A percentile compares a stretch with the other conserved stretches of the same genome.
Evolutionary conservation across 2,329 filamentous ascomycete genomes (phyloP).

Genomic region (Penicillium concentricum): DNA sequence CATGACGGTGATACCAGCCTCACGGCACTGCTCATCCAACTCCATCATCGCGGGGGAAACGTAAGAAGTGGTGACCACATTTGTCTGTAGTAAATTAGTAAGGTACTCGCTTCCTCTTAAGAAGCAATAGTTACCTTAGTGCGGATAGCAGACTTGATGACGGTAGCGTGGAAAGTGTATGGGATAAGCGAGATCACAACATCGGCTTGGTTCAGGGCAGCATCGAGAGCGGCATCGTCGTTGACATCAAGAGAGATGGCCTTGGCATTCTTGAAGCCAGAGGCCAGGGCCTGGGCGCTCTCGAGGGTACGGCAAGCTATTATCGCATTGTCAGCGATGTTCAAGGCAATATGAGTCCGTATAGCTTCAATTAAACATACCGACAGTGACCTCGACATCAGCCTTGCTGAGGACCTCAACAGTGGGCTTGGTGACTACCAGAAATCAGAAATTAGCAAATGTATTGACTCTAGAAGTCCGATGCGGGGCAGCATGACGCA

Average conservation of each 20-base stretch:
- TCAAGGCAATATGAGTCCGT: neutral
- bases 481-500: conserved; percentile 21
- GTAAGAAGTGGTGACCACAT: conserved; percentile 94
- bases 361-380: conserved; percentile 43
- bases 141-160: conserved; percentile 91
- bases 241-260: conserved; percentile 83
- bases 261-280: conserved; percentile 68
- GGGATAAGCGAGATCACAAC: conserved; percentile 82
- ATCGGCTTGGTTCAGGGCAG: conserved; percentile 75
- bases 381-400: conserved; percentile 65
- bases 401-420: conserved; percentile 62
- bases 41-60: conserved; percentile 90
- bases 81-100: conserved; percentile 54
- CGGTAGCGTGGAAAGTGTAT: conserved; percentile 82
- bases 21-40: conserved; percentile 78
- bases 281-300: conserved; percentile 71
- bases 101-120: neutral
- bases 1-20: conserved; percentile 93
- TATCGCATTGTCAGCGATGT: neutral
- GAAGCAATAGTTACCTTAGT: conserved; percentile 55
- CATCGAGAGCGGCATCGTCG: conserved; percentile 73
- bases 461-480: conserved; percentile 2
- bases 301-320: conserved; percentile 78
- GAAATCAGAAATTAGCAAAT: conserved; percentile 11
- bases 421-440: conserved; percentile 59